phyloP scores from a whole-genome alignment of 176 grass and related monocot species.

The Metroxylon sagu region DNA sequence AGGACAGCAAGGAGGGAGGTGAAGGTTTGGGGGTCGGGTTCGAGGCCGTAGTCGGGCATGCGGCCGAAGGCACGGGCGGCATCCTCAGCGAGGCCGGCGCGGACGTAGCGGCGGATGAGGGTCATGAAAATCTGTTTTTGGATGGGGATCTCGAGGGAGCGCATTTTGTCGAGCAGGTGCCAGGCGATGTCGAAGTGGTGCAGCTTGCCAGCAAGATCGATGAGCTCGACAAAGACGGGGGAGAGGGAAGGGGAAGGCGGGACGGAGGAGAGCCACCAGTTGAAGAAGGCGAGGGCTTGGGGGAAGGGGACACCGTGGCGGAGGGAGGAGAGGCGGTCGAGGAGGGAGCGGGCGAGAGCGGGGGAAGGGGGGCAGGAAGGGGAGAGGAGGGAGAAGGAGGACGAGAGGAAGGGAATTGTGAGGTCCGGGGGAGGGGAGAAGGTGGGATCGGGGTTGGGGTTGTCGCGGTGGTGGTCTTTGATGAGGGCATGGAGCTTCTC shows the following conservation, averaged over 20 bases:
- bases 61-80: conserved; percentile 48
- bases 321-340: conserved; percentile 51
- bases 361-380: conserved; percentile 14
- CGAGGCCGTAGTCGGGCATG: conserved; percentile 61
- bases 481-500: conserved; percentile 51
- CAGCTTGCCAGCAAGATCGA: conserved; percentile 59
- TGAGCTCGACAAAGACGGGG: conserved; percentile 40
- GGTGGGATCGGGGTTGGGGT: conserved; percentile 18
- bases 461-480: conserved; percentile 47
- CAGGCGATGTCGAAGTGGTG: conserved; percentile 56
- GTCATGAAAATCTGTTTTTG: conserved; percentile 33
- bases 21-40: conserved; percentile 41
- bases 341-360: conserved; percentile 32
- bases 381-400: background rate
- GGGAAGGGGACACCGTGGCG: conserved; percentile 56
- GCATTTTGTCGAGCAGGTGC: conserved; percentile 88
- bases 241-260: conserved; percentile 13
- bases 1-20: conserved; percentile 47
- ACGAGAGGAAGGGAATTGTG: conserved; percentile 22
- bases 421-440: conserved; percentile 23
- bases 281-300: conserved; percentile 63
- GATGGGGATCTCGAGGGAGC: conserved; percentile 35
- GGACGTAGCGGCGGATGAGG: conserved; percentile 59
- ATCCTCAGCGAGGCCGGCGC: conserved; percentile 44
- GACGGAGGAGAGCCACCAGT: conserved; percentile 32